phyloP scores from a whole-genome alignment of 805 yeast genomes.

The Metschnikowia lochheadii region DNA sequence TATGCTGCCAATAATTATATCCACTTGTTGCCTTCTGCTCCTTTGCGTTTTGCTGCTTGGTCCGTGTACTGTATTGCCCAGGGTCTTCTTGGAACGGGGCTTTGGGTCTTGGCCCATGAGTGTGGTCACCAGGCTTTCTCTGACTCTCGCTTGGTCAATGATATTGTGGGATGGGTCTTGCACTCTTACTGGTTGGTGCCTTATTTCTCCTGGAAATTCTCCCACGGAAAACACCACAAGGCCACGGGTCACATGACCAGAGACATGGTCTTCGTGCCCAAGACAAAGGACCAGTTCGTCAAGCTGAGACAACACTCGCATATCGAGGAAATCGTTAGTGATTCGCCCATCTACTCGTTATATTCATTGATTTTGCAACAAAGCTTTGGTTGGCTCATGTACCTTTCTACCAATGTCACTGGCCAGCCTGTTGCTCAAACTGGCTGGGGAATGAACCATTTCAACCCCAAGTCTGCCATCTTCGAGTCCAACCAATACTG shows the following conservation, averaged over 20 bases:
- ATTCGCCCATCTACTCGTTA: constrained; percentile 68
- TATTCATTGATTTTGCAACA: constrained; percentile 59
- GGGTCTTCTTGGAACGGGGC: constrained; percentile 70
- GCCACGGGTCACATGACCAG: constrained; percentile 79
- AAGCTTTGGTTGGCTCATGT: constrained; percentile 69
- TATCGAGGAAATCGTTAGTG: constrained; percentile 60
- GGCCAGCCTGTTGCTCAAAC: constrained; percentile 60
- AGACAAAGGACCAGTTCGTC: constrained; percentile 55
- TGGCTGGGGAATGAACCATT: constrained; percentile 56
- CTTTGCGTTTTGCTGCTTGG: constrained; percentile 58
- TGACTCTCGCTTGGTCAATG: constrained; percentile 68
- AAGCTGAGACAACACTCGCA: constrained; percentile 32
- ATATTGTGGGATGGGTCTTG: constrained; percentile 76
- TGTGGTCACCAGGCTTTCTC: constrained; percentile 89
- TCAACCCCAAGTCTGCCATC: constrained; percentile 67
- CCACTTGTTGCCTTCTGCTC: constrained; percentile 31
- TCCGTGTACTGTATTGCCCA: constrained; percentile 46
- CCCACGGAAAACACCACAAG: constrained; percentile 87
- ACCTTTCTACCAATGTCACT: constrained; percentile 66
- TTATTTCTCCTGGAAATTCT: constrained; percentile 80
- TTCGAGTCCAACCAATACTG: constrained; percentile 71
- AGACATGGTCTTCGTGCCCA: constrained; percentile 84
- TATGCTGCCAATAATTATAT: constrained; percentile 52
- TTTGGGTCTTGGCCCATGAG: constrained; percentile 87
- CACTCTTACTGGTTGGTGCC: constrained; percentile 81